Evolutionary conservation across 352 stramenopile genomes (phyloP), one percentile per base, ranked within the genome.

Genomic region (Phytophthora uliginosa): DNA sequence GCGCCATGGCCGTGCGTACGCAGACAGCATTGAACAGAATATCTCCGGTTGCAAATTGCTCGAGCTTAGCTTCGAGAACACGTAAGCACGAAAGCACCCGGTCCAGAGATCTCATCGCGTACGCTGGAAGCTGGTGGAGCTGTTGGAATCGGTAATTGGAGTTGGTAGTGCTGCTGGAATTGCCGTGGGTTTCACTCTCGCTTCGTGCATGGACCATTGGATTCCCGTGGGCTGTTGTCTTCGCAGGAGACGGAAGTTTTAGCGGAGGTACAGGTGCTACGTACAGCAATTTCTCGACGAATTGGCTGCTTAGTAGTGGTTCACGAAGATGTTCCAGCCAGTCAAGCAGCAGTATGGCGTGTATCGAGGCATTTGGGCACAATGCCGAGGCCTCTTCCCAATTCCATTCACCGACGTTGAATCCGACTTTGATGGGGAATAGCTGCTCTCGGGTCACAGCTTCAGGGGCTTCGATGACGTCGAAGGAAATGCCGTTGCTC

Each of bases 311-410:
- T 28, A 96, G 54, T 13, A 96, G 51, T 1, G 86, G 86, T 20
- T 90, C 83, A 3, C 67, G 63, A 31, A 96, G 78, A 51, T 96
- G 86, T 53, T 96, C 89, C 7, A 96, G 76, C 89, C 89, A 96
- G 50, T 94, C 88, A 4, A 96, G 75, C 28, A 96, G 64, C 22
- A 96, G 73, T n/a, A 83, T 76, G 7, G 81, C 69, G 36, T 80
- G 71, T 55, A 77, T 76, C 0, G 64, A 59, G 7, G 51, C 66
- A 3, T 71, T 74, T 0, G 57, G 18, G 52, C 82, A 85, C 42
- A 78, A 28, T 2, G 64, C 66, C 15, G 76, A 66, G 4, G 80
- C 84, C 10, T 85, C 67, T 20, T 61, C 54, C 84, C 89, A 95
- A 36, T 91, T 92, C 68, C 78, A 86, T 40, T 93, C 85, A 8